These are phyloP conservation scores for Entomortierella lignicola DNA, from an alignment of 192 early-diverging fungal genomes.

Conservation along the genomic window DNA sequence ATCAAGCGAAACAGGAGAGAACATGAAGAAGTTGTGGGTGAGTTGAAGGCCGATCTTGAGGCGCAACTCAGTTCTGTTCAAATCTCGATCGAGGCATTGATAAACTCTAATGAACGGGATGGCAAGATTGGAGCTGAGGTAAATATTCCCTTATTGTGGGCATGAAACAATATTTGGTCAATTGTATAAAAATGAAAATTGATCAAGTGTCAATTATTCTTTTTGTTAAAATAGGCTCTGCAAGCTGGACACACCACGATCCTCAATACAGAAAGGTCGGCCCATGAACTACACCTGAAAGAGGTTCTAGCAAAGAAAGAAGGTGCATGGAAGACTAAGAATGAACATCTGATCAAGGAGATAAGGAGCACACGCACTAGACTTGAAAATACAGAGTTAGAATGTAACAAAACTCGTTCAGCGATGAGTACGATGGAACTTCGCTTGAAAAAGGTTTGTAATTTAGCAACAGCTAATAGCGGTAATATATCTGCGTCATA, in stretches of 20 bases:
- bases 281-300: slow-evolving; percentile 4
- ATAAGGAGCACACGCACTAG: neutral
- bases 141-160: neutral
- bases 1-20: neutral
- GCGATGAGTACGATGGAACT: neutral
- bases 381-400: neutral
- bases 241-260: slow-evolving; percentile 15
- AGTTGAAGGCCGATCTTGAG: slow-evolving; percentile 18
- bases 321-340: slow-evolving; percentile 1
- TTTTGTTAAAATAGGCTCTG: slow-evolving; percentile 18
- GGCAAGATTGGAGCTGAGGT: slow-evolving; percentile 15
- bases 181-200: too few relatives aligned
- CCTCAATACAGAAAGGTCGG: neutral
- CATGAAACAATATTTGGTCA: neutral
- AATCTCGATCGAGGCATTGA: slow-evolving; percentile 12
- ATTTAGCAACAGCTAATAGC: too few relatives aligned
- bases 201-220: too few relatives aligned
- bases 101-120: neutral
- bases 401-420: slow-evolving; percentile 9
- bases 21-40: slow-evolving; percentile 12
- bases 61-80: slow-evolving; percentile 14
- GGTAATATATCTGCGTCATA: too few relatives aligned
- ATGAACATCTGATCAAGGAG: neutral
- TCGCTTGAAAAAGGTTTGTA: slow-evolving; percentile 9
- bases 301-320: slow-evolving; percentile 12